These are phyloP conservation scores for Pelomyxa schiedti DNA, from an alignment of 78 protist genomes.

Conservation along the genomic window DNA sequence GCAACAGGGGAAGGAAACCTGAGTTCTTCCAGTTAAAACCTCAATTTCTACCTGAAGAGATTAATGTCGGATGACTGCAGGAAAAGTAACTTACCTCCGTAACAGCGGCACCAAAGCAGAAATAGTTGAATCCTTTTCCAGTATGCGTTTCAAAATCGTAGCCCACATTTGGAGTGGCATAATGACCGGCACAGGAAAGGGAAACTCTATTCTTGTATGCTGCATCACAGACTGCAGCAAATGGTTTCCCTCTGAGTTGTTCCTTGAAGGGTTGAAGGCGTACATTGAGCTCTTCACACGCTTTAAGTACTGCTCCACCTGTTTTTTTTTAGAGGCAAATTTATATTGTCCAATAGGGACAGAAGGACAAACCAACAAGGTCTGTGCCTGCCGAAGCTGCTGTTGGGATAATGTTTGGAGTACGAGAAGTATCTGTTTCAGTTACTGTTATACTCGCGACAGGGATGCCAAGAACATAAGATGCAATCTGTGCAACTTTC, in stretches of 20 bases:
- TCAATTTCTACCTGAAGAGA: too few species aligned
- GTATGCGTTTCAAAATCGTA: slow-evolving; percentile 15
- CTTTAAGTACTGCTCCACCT: slow-evolving; percentile 86
- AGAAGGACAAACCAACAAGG: too few species aligned
- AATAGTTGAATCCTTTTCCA: slow-evolving; percentile 56
- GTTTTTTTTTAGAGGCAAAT: too few species aligned
- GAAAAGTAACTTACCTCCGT: too few species aligned
- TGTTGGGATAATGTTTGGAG: slow-evolving; percentile 78
- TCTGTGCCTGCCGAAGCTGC: slow-evolving; percentile 64
- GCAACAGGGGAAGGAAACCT: too few species aligned
- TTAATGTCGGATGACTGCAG: too few species aligned
- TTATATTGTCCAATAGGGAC: too few species aligned
- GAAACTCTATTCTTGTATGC: slow-evolving; percentile 68
- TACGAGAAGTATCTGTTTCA: slow-evolving; percentile 74
- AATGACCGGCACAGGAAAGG: slow-evolving; percentile 80
- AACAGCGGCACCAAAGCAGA: slow-evolving; percentile 69
- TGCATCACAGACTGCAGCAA: too few species aligned
- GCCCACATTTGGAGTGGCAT: slow-evolving; percentile 45
- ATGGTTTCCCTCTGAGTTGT: too few species aligned
- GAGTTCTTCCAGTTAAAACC: too few species aligned
- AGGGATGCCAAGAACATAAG: slow-evolving; percentile 47
- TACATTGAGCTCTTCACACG: slow-evolving; percentile 64
- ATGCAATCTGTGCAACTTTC: slow-evolving; percentile 47
- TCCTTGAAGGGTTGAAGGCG: slow-evolving; percentile 57
- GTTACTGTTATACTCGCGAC: slow-evolving; percentile 38